Conservation (phyloP, 1,139 yeast species). For the Debaryomyces singareniensis region DNA sequence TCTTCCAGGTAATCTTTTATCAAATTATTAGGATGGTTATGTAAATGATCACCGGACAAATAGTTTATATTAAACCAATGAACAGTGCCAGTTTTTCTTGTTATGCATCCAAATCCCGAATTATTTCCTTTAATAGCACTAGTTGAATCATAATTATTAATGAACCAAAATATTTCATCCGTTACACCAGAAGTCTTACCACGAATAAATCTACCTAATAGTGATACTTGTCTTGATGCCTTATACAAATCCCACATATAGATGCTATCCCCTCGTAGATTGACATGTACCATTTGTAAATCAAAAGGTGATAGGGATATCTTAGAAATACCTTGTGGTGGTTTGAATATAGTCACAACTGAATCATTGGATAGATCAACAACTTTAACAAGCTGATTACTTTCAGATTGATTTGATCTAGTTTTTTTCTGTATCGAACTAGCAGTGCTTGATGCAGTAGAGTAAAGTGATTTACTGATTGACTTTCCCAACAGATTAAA, state of each 20-base stretch:
- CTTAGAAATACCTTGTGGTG: constrained; percentile 59
- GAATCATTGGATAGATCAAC: constrained; percentile 41
- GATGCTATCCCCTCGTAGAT: constrained; percentile 55
- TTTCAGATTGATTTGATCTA: constrained; percentile 16
- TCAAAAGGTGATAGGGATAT: constrained; percentile 62
- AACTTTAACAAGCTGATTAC: constrained; percentile 34
- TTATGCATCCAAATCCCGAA: constrained; percentile 50
- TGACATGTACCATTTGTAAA: constrained; percentile 50
- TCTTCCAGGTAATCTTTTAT: constrained; percentile 8
- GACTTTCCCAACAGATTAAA: constrained; percentile 27
- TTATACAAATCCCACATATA: constrained; percentile 61
- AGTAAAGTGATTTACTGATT: constrained; percentile 26
- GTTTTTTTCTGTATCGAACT: constrained; percentile 25
- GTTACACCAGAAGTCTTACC: constrained; percentile 61
- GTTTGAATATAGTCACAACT: constrained; percentile 46
- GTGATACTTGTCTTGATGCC: constrained; percentile 43
- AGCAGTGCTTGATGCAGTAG: constrained; percentile 31
- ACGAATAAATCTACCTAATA: constrained; percentile 54
- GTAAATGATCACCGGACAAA: constrained; percentile 26
- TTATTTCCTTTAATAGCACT: constrained; percentile 19
- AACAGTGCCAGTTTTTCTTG: constrained; percentile 51
- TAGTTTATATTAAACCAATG: constrained; percentile 54
- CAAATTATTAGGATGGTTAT: constrained; percentile 20
- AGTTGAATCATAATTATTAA: constrained; percentile 14
- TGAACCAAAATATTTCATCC: constrained; percentile 49